Conservation (phyloP, 1,139 yeast genomes). For the Candida sanyaensis region DNA sequence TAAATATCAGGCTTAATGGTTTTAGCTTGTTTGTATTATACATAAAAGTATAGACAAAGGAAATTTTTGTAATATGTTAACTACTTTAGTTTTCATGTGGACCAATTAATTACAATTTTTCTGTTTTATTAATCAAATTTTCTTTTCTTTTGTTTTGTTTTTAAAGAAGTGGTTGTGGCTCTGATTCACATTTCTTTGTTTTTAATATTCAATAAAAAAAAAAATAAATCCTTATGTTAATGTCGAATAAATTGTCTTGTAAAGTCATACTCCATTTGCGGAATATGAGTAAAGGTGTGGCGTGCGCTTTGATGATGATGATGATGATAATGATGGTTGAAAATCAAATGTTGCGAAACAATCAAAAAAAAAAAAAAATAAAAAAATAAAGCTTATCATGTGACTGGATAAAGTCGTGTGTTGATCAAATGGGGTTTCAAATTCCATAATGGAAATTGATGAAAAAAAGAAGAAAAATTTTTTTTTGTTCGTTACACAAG, state of each 20-base stretch:
- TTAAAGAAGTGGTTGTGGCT: neutral
- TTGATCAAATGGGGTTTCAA: neutral
- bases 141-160: neutral
- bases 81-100: too few relatives aligned
- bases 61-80: too few relatives aligned
- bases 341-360: too few relatives aligned
- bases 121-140: neutral
- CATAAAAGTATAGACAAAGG: too few relatives aligned
- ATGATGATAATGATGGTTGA: too few relatives aligned
- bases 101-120: too few relatives aligned
- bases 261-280: neutral
- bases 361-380: too few relatives aligned
- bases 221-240: neutral
- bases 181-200: neutral
- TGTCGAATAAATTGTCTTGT: too few relatives aligned
- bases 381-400: too few relatives aligned
- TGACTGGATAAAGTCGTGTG: too few relatives aligned
- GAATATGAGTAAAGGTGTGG: neutral
- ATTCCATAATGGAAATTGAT: constrained; percentile 3
- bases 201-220: neutral
- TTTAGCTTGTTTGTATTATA: neutral
- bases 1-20: neutral
- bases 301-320: neutral
- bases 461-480: too few relatives aligned
- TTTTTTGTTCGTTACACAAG: too few relatives aligned